Evolutionary conservation across 2,329 filamentous ascomycete species (phyloP).

Genomic region (Calycina marina): DNA sequence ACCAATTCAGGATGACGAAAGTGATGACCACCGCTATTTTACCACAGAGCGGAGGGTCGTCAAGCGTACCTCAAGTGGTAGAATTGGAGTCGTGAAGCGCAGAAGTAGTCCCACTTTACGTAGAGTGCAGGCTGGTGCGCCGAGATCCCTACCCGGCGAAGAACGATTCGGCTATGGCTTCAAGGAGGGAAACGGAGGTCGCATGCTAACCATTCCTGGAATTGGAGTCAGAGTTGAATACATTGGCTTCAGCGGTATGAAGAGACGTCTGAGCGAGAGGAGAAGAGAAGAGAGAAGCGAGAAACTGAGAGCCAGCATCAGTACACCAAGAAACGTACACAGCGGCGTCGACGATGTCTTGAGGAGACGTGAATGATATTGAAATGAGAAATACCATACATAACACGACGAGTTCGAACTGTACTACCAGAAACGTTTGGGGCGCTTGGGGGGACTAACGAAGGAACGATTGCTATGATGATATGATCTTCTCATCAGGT

Average conservation of each 20-base stretch:
- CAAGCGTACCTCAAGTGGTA: constrained; percentile 42
- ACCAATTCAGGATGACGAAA: constrained; percentile 32
- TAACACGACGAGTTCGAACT: neutral
- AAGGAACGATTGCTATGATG: constrained; percentile 1
- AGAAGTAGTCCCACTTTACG: constrained; percentile 28
- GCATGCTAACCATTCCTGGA: constrained; percentile 18
- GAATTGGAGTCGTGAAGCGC: constrained; percentile 40
- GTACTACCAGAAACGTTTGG: no score
- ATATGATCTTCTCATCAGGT: neutral
- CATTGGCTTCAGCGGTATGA: constrained; percentile 34
- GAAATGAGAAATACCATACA: no score
- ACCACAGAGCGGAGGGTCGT: constrained; percentile 41
- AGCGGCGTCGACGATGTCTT: constrained; percentile 21
- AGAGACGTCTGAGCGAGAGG: constrained; percentile 40
- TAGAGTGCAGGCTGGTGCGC: constrained; percentile 9
- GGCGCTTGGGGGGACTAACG: no score
- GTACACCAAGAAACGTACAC: constrained; percentile 31
- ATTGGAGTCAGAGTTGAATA: constrained; percentile 33
- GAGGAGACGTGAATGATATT: constrained; percentile 8
- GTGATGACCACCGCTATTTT: constrained; percentile 25
- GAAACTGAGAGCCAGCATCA: constrained; percentile 45
- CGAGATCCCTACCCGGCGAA: constrained; percentile 6
- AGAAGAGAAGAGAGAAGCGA: constrained; percentile 42
- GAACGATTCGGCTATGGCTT: constrained; percentile 18
- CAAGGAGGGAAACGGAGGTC: constrained; percentile 18